Evolutionary conservation across 2,329 filamentous ascomycete genomes (phyloP), one percentile per base, ranked within the genome.

Genomic region (Cladosporium sp.): DNA sequence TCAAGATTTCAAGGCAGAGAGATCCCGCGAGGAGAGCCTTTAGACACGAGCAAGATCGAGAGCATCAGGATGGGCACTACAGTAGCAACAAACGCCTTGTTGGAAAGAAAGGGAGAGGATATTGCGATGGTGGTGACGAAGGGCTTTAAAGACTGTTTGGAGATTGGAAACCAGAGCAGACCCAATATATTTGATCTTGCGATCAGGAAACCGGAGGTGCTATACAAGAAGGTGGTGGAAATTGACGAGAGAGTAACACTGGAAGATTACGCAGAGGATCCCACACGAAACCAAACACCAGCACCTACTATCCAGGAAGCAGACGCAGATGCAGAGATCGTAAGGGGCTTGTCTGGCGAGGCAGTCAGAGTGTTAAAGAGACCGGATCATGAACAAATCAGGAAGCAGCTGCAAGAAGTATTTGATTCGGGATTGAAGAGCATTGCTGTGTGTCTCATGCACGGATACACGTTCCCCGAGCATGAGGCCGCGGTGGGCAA

Each of bases 31-130:
- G 89, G 89, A 20, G 76, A 90, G 65, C 75, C 86, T 1, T 74
- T 96, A 7, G 89, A 96, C 67, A 96, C 90, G 1, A 81, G 83
- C 15, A 73, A 84, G 63, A 95, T 96, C 60, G 88, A 93, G 60
- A 90, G 87, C 50, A 96, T 96, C 66, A 85, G 91, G 42, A 96
- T 96, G 91, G 91, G 91, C 39, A 96, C 91, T 1, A 96, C 91
- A 0, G 90, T 96, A 11, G 91, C 91, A 8, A 96, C 91, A 1
- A 96, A 96, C 68, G 91, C 91, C 0, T 71, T 96, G 50, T 77
- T 96, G 2, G 91, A 96, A 69, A 78, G 91, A 52, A 96, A 96
- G 69, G 91, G 91, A 42, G 90, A 95, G 71, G 83, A 82, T 59
- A 92, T 93, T 64, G 90, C 88, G 12, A 79, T 96, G 69, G 82